Evolutionary conservation across 1,139 yeast genomes (phyloP).

Genomic region (Martiniozyma asiatica): DNA sequence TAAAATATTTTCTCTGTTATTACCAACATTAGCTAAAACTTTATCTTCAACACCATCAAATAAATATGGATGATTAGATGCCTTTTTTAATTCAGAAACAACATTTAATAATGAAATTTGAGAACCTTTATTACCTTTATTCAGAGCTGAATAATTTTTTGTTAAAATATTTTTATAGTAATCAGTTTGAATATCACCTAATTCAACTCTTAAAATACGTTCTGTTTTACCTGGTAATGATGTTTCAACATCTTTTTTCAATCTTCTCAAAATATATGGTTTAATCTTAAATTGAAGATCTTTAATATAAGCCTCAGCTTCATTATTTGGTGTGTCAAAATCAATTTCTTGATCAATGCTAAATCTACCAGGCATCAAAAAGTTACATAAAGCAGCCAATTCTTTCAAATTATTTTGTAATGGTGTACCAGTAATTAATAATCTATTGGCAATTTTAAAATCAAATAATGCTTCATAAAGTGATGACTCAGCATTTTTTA

Average conservation of each 20-base stretch:
- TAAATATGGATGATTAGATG: slow-evolving; percentile 91
- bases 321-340: slow-evolving; percentile 75
- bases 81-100: slow-evolving; percentile 93
- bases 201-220: slow-evolving; percentile 85
- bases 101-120: slow-evolving; percentile 81
- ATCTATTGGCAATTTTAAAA: slow-evolving; percentile 72
- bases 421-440: slow-evolving; percentile 96
- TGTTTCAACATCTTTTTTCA: slow-evolving; percentile 95
- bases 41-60: slow-evolving; percentile 89
- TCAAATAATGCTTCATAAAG: slow-evolving; percentile 77
- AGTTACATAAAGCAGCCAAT: slow-evolving; percentile 87
- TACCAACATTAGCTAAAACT: slow-evolving; percentile 55
- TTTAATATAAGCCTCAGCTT: slow-evolving; percentile 81
- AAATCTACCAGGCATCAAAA: slow-evolving; percentile 90
- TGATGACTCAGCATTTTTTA: slow-evolving; percentile 89
- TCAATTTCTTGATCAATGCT: slow-evolving; percentile 77
- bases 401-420: slow-evolving; percentile 92
- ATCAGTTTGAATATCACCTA: slow-evolving; percentile 89
- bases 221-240: slow-evolving; percentile 92
- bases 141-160: slow-evolving; percentile 80
- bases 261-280: slow-evolving; percentile 83
- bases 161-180: slow-evolving; percentile 90
- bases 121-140: slow-evolving; percentile 65
- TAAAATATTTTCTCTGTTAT: slow-evolving; percentile 67
- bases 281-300: slow-evolving; percentile 74